Base-by-base conservation (phyloP, 768 basidiomycete genomes). In the Agaricus sinodeliciosus region DNA sequence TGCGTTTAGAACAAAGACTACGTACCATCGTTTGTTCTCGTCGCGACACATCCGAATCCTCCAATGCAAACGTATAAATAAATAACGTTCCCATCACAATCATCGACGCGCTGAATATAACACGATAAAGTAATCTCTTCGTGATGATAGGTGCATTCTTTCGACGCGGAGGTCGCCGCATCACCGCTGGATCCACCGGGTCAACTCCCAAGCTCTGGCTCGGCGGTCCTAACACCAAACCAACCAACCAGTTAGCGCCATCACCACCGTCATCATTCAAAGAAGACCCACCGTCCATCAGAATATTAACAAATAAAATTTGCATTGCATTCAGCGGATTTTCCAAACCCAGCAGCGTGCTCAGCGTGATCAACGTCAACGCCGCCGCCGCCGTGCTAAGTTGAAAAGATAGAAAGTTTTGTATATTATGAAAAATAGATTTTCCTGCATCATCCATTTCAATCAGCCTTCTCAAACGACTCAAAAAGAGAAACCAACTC, bases 371-470 rank as follows among this genome's bases (percentile, higher is more conserved):
- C 59, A 98, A 75, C n/a, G 90, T 85, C 58, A 98, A 73, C 3
- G 94, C 94, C 18, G 95, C 93, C 3, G 92, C 91, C n/a, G 95
- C 95, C 2, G 95, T 98, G 60, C 92, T 94, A 15, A 98, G 81
- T 67, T 98, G 94, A 80, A 98, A 98, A 39, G 90, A 82, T 51
- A 98, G 72, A 77, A 98, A 98, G 67, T 96, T 96, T 67, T 98
- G 95, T 63, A 98, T 95, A 62, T 98, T 98, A 70, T 97, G 92
- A 69, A 97, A 98, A 61, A 98, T 98, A 2, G 92, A 90, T 86
- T 96, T 93, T 54, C 90, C 90, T 87, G 56, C 51, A 48, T 34
- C 43, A 46, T 35, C 16, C 34, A 55, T 26, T 16, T 5, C 35
- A 26, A 49, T 13, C 13, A 45, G 52, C 15, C 18, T 42, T 22